Conservation (phyloP, 495 filamentous ascomycete species). For the Aspergillus cavernicola region DNA sequence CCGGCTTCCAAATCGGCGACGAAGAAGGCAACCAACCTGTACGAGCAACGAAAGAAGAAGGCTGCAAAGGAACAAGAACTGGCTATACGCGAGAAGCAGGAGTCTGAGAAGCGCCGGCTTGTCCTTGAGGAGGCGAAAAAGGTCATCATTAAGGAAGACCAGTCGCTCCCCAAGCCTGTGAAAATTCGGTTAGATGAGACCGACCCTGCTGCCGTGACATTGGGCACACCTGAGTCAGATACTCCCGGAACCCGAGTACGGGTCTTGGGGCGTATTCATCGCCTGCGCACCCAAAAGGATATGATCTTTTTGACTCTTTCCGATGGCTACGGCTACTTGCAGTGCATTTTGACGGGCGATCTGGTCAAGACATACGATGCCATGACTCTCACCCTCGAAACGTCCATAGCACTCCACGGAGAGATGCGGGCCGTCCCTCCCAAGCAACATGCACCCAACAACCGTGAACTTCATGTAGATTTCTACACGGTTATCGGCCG, state of each 20-base stretch:
- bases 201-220: slow-evolving; percentile 53
- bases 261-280: slow-evolving; percentile 82
- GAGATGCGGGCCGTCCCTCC: slow-evolving; percentile 82
- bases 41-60: slow-evolving; percentile 74
- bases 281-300: slow-evolving; percentile 79
- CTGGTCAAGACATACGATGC: slow-evolving; percentile 92
- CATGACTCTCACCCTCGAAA: slow-evolving; percentile 81
- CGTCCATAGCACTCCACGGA: slow-evolving; percentile 80
- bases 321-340: slow-evolving; percentile 87
- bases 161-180: slow-evolving; percentile 70
- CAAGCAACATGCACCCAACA: slow-evolving; percentile 74
- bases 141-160: slow-evolving; percentile 76
- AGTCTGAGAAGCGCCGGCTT: slow-evolving; percentile 61
- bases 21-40: slow-evolving; percentile 74
- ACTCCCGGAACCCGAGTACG: slow-evolving; percentile 72
- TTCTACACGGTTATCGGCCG: slow-evolving; percentile 84
- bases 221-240: slow-evolving; percentile 50
- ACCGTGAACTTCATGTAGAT: slow-evolving; percentile 92
- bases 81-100: slow-evolving; percentile 66
- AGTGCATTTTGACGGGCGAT: slow-evolving; percentile 80
- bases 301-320: slow-evolving; percentile 81
- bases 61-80: slow-evolving; percentile 64
- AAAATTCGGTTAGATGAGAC: slow-evolving; percentile 71
- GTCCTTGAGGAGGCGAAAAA: slow-evolving; percentile 85
- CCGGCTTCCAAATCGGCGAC: slow-evolving; percentile 75